phyloP scores from a whole-genome alignment of 257 asterid genomes.

The Haberlea rhodopensis region DNA sequence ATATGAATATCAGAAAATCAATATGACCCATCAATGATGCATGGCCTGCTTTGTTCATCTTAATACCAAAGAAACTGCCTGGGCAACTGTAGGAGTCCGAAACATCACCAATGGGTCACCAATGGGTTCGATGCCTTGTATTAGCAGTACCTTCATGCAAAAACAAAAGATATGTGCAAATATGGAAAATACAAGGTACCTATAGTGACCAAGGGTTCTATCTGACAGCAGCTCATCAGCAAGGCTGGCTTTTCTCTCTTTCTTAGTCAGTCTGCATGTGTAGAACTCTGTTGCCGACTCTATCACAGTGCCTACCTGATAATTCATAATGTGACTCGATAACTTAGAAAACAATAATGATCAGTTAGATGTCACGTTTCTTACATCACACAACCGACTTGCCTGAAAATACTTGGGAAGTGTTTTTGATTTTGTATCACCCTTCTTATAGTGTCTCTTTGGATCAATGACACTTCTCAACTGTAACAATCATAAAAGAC shows the following conservation, averaged over 20 bases:
- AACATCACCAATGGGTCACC: background rate
- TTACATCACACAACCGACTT: constrained; percentile 29
- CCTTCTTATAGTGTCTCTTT: constrained; percentile 78
- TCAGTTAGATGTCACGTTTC: background rate
- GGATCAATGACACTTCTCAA: constrained; percentile 79
- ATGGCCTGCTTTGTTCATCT: constrained; percentile 11
- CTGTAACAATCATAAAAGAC: constrained; percentile 38
- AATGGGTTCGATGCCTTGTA: background rate
- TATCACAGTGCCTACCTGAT: constrained; percentile 89
- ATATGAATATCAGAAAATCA: constrained; percentile 7
- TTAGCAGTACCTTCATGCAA: background rate
- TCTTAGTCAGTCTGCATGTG: constrained; percentile 74
- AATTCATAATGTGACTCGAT: constrained; percentile 20
- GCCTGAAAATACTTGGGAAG: constrained; percentile 94
- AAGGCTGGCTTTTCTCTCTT: constrained; percentile 78
- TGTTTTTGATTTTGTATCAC: constrained; percentile 62
- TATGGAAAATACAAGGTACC: constrained; percentile 38
- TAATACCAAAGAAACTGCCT: background rate
- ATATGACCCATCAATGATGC: background rate
- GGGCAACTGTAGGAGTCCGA: background rate
- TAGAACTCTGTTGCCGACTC: constrained; percentile 75
- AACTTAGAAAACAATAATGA: constrained; percentile 1
- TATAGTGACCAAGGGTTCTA: constrained; percentile 43
- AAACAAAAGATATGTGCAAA: background rate
- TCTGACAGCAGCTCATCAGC: constrained; percentile 92